Percentiles rank a stretch among this genome's conserved stretches.
Conservation (phyloP, 805 yeast genomes). For the Blastobotrys parvus region DNA sequence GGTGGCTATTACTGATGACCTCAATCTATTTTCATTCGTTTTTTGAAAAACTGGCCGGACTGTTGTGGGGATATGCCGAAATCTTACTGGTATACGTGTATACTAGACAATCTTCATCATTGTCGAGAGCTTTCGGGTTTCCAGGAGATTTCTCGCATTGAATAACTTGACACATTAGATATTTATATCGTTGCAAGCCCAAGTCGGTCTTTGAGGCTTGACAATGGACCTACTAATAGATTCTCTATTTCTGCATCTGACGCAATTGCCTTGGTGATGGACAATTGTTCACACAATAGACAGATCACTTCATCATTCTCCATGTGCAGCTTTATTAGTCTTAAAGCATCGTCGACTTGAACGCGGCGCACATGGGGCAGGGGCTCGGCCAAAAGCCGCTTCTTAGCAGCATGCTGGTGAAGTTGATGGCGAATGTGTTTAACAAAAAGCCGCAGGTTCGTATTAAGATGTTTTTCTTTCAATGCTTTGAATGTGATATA, state of each 20-base stretch:
- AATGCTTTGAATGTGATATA: slow-evolving; percentile 9
- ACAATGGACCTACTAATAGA: neutral
- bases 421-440: slow-evolving; percentile 33
- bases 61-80: slow-evolving; percentile 51
- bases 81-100: slow-evolving; percentile 37
- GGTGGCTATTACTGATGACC: slow-evolving; percentile 83
- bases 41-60: slow-evolving; percentile 65
- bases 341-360: slow-evolving; percentile 12
- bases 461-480: slow-evolving; percentile 9
- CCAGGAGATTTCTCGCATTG: too few species aligned
- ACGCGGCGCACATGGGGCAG: slow-evolving; percentile 22
- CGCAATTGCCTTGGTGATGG: neutral
- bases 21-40: slow-evolving; percentile 77
- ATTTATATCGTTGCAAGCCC: neutral
- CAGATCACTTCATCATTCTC: slow-evolving; percentile 1
- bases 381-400: slow-evolving; percentile 76
- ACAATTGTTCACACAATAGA: slow-evolving; percentile 7
- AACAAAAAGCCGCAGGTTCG: slow-evolving; percentile 11
- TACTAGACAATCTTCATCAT: neutral
- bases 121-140: neutral
- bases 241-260: neutral
- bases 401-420: slow-evolving; percentile 60
- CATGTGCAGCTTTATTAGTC: slow-evolving; percentile 11
- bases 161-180: neutral
- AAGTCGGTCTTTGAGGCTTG: neutral